Evolutionary conservation across 169 alveolate genomes (phyloP).

Genomic region (Theileria orientalis): DNA sequence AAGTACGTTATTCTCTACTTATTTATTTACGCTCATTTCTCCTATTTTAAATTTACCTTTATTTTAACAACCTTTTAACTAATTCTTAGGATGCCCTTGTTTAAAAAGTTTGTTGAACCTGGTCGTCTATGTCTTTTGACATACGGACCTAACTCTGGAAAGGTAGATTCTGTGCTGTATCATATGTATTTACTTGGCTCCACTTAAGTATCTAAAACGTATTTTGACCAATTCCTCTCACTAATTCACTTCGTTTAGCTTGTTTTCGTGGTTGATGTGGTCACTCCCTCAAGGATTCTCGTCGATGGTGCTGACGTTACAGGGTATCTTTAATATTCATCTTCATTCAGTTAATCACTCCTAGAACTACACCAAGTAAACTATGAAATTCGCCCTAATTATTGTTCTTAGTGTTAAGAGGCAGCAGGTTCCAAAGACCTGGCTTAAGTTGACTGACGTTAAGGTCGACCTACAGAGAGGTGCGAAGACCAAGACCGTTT

Average conservation of each 20-base stretch:
- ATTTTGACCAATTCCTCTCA: background rate
- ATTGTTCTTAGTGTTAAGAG: slow-evolving; percentile 73
- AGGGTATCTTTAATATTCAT: slow-evolving; percentile 64
- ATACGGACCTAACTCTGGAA: slow-evolving; percentile 91
- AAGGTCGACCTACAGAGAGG: slow-evolving; percentile 85
- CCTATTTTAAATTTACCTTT: background rate
- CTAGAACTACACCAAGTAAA: no score
- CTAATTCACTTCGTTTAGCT: slow-evolving; percentile 60
- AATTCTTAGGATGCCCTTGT: slow-evolving; percentile 74
- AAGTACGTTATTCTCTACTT: background rate
- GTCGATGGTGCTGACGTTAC: slow-evolving; percentile 88
- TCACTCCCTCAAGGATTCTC: slow-evolving; percentile 83
- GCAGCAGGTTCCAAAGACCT: slow-evolving; percentile 85
- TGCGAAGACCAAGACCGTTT: slow-evolving; percentile 81
- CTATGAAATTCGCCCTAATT: background rate
- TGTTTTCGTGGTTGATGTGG: slow-evolving; percentile 86
- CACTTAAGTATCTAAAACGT: no score
- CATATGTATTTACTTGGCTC: no score
- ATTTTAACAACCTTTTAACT: background rate
- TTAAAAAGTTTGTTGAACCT: slow-evolving; percentile 88
- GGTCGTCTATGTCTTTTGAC: slow-evolving; percentile 89
- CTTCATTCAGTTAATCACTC: background rate
- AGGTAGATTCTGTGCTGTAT: slow-evolving; percentile 66
- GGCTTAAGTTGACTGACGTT: slow-evolving; percentile 85
- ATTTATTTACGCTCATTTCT: background rate